Percentiles rank a stretch among this genome's conserved stretches.
Conservation (phyloP, 108 stramenopile species). For the Cyclostephanos invisitatus region DNA sequence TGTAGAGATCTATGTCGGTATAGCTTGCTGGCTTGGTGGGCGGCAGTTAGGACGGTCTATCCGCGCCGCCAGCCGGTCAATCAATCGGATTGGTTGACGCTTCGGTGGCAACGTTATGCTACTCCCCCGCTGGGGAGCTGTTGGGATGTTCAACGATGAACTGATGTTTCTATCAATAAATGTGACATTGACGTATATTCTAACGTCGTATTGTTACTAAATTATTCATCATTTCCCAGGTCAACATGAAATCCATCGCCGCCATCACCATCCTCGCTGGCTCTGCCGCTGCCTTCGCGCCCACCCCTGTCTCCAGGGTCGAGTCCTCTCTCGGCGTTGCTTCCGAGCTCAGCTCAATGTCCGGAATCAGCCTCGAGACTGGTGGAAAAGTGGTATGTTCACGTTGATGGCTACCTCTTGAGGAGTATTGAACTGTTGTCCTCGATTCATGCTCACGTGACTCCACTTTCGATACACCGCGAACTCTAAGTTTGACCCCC, state of each 20-base stretch:
- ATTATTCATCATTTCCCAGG: no score
- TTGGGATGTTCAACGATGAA: no score
- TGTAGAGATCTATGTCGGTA: no score
- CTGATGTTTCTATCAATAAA: no score
- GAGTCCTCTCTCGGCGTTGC: constrained; percentile 44
- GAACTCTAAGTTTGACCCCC: constrained; percentile 74
- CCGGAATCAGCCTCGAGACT: constrained; percentile 59
- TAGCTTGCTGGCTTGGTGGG: no score
- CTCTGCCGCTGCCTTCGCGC: constrained; percentile 73
- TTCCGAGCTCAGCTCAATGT: constrained; percentile 56
- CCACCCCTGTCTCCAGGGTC: constrained; percentile 36
- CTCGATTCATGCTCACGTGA: neutral
- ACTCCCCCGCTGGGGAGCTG: no score
- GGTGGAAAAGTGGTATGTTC: constrained; percentile 67
- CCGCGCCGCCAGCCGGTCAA: no score
- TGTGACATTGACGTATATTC: no score
- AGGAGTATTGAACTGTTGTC: neutral
- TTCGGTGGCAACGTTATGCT: no score
- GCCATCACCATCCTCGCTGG: constrained; percentile 51
- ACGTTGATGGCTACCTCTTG: neutral
- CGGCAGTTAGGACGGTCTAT: no score
- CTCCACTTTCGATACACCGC: neutral
- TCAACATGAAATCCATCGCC: constrained; percentile 60
- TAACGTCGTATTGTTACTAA: no score
- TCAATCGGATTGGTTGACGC: no score